A percentile compares a stretch with the other conserved stretches of the same genome.
Conservation (phyloP, 805 yeast species). For the Candida argentea region DNA sequence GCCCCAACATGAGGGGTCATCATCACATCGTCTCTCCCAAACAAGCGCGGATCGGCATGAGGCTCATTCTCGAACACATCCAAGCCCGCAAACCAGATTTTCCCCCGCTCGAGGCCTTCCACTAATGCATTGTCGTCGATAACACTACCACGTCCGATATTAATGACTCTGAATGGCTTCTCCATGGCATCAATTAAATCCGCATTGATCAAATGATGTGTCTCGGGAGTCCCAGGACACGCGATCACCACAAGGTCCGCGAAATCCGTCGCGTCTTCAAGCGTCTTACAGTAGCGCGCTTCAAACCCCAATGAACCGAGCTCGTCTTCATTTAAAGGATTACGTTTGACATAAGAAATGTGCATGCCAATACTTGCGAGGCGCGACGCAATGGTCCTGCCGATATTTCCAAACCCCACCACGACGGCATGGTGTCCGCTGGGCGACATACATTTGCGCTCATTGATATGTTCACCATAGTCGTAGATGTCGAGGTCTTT, state of each 20-base stretch:
- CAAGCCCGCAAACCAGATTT: slow-evolving; percentile 55
- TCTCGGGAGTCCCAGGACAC: slow-evolving; percentile 54
- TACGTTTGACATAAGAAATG: slow-evolving; percentile 52
- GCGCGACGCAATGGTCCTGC: slow-evolving; percentile 50
- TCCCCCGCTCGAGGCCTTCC: slow-evolving; percentile 48
- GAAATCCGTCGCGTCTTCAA: slow-evolving; percentile 22
- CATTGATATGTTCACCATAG: slow-evolving; percentile 38
- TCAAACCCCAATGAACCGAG: slow-evolving; percentile 31
- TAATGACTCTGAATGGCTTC: slow-evolving; percentile 52
- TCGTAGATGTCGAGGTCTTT: slow-evolving; percentile 14
- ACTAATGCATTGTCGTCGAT: slow-evolving; percentile 60
- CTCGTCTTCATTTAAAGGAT: slow-evolving; percentile 23
- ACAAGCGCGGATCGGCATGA: slow-evolving; percentile 35
- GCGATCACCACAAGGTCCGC: slow-evolving; percentile 58
- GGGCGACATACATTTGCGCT: slow-evolving; percentile 39
- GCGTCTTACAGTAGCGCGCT: slow-evolving; percentile 28
- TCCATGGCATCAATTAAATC: slow-evolving; percentile 37
- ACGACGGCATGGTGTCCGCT: slow-evolving; percentile 48
- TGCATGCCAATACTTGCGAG: slow-evolving; percentile 54
- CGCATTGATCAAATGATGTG: slow-evolving; percentile 44
- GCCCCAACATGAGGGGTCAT: slow-evolving; percentile 69
- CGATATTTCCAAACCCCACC: slow-evolving; percentile 72
- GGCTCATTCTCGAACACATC: slow-evolving; percentile 70
- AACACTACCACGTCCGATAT: slow-evolving; percentile 67
- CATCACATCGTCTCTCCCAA: slow-evolving; percentile 51